Evolutionary conservation across 257 asterid genomes (phyloP), one percentile per base, ranked within the genome.

Genomic region (Knoxia roxburghii): DNA sequence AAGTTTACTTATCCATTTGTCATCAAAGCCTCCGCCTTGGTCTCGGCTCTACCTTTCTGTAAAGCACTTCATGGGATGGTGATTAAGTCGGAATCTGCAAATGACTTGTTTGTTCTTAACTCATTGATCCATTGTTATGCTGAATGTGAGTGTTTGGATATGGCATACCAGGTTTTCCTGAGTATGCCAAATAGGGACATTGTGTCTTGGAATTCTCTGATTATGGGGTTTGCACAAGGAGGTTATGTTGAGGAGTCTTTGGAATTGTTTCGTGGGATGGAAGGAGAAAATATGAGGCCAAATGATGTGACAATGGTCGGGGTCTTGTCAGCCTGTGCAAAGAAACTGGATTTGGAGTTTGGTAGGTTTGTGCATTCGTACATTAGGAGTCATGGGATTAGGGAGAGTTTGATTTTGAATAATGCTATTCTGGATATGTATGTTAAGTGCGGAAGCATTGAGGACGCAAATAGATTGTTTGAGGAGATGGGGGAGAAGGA

Each of bases 131-230:
- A 83, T 77, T 86, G 85, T 75, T 90, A 90, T 35, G 75, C 84
- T 9, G 84, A 75, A 53, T 91, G 96, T 65, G 81, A 82, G 71
- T 74, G 84, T 70, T 76, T 84, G 77, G 87, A 82, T 37, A 53
- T 75, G 80, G 95, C 95, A 14, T 46, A 70, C 39, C 78, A 72
- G 68, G 80, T 86, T 37, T 88, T 91, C 75, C 57, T 70, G 30
- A 73, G 75, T 24, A 83, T 83, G 87, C 80, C 81, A 17, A 78
- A 64, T 12, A 85, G 79, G 78, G 96, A 91, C 72, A 85, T 85
- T 20, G 89, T 90, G 64, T 83, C 97, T 4, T 90, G 97, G 97
- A 90, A 88, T 75, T 83, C 97, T 23, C 77, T 88, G 84, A 84
- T 91, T 45, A 75, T 81, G 52, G 93, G 96, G 7, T 82, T 85